Evolutionary conservation across 2,329 filamentous ascomycete species (phyloP), one percentile per base, ranked within the genome.

Genomic region (Cladobotryum protrusum): DNA sequence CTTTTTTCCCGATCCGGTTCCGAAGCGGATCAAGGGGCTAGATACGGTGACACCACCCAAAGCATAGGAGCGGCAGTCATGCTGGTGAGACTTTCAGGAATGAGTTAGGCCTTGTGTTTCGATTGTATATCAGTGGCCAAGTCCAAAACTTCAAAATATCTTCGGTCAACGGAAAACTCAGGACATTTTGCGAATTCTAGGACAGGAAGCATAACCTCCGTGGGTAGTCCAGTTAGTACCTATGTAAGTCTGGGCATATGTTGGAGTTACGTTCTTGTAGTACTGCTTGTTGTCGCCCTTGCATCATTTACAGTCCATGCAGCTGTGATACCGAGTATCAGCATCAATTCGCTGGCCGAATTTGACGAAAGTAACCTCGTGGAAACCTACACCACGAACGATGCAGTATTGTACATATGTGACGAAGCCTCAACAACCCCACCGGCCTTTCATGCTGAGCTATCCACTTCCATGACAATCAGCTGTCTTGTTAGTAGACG

Each of bases 1-100:
- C 82, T 72, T 88, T 89, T 74, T 87, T 89, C 89, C 88, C 1
- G 86, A 86, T 0, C 86, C 86, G 52, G 79, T 78, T 18, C 86
- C 86, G 61, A 90, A 83, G 44, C 88, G 79, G 56, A 87, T 83
- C 13, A 95, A 76, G 1, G 89, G 89, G 53, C 81, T 86, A 72
- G 83, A 95, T 52, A 83, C 82, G 3, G 89, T 95, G 57, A 95
- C 76, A 55, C 89, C 89, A 37, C 87, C 89, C 89, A 95, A 58
- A 93, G 77, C 86, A 91, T 89, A 9, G 86, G 87, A 2, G 87
- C 89, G 1, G 84, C 87, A 45, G 83, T 69, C 49, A 71, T 67
- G 57, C 75, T 79, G 9, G 73, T 60, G 42, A 95, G 77, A 47
- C 75, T 80, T 32, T 90, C 87, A 34, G 89, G 89, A 56, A 95